Evolutionary conservation across 2,329 filamentous ascomycete species (phyloP).

Genomic region (Microthyrium microscopicum): DNA sequence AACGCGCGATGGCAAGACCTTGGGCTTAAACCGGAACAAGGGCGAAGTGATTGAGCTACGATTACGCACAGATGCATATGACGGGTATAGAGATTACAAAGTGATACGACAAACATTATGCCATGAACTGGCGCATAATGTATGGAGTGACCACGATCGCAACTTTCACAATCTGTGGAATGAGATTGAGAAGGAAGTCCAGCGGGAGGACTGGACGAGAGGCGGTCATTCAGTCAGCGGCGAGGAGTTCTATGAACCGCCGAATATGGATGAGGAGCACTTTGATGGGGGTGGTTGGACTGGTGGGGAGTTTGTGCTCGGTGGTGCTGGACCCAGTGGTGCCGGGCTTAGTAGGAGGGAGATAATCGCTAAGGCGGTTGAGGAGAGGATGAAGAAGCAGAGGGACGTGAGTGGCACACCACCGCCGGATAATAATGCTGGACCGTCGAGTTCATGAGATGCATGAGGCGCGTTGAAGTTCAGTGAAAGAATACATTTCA

Average conservation of each 20-base stretch:
- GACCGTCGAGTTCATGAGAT: too few relatives aligned
- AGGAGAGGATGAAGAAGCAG: constrained; percentile 8
- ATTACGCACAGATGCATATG: constrained; percentile 81
- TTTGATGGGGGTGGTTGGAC: constrained; percentile 59
- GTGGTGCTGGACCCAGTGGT: constrained; percentile 28
- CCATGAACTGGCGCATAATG: constrained; percentile 89
- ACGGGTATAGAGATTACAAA: constrained; percentile 85
- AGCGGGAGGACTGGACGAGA: constrained; percentile 58
- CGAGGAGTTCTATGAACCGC: constrained; percentile 40
- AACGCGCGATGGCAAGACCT: constrained; percentile 60
- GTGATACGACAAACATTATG: constrained; percentile 84
- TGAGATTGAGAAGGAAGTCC: constrained; percentile 76
- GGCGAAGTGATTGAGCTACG: constrained; percentile 86
- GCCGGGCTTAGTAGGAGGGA: constrained; percentile 8
- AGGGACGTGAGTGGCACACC: too few relatives aligned
- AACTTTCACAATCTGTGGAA: constrained; percentile 82
- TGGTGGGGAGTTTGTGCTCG: constrained; percentile 55
- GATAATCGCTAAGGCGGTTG: constrained; percentile 9
- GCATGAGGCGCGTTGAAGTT: too few relatives aligned
- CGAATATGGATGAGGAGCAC: constrained; percentile 27
- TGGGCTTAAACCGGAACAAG: constrained; percentile 74
- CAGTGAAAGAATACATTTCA: too few relatives aligned
- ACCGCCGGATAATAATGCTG: too few relatives aligned
- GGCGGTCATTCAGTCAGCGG: constrained; percentile 47
- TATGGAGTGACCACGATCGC: constrained; percentile 66